Evolutionary conservation across 306 rosid species (phyloP), one percentile per base, ranked within the genome.

Genomic region (Canavalia ensiformis): DNA sequence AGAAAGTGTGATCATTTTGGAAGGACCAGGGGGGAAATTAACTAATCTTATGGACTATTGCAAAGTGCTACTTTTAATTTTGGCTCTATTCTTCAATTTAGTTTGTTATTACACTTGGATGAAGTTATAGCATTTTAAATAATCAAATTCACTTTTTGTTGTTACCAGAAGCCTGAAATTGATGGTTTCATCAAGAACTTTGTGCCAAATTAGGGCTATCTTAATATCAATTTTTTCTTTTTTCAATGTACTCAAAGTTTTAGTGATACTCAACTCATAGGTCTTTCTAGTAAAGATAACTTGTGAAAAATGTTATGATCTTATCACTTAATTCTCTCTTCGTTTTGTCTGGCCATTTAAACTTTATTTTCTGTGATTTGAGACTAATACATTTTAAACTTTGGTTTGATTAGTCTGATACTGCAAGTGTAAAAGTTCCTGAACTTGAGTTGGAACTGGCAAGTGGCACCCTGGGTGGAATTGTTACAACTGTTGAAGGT

Each of bases 381-480:
- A 28, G 55, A 54, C 64, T n/a, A 62, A 57, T 54, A 39, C 30
- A 25, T 41, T 49, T 57, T 72, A 56, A 44, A 7, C 10, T 75
- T 69, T 63, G 77, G 74, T 76, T 65, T 66, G 62, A 69, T 39
- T 39, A 87, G 90, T 87, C 90, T 77, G 90, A 87, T 78, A 87
- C 90, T 68, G 90, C 90, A 41, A 55, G 88, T 29, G 88, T 87
- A 63, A 74, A 74, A 69, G 76, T 87, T 74, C 90, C 90, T n/a
- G 89, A 87, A 81, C 90, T 95, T 72, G 96, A 95, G 44, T 90
- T 95, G 93, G 99, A 95, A 90, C 89, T 95, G 82, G 78, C 81
- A 58, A 86, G 89, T 0, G 89, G 89, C 77, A 86, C 89, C 66
- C 70, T 86, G 8, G 89, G 89, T 66, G 89, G 89, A 58, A 28